These are phyloP conservation scores for Nigrospora osmanthi DNA, from an alignment of 2,329 filamentous ascomycete species.

Conservation along the genomic window DNA sequence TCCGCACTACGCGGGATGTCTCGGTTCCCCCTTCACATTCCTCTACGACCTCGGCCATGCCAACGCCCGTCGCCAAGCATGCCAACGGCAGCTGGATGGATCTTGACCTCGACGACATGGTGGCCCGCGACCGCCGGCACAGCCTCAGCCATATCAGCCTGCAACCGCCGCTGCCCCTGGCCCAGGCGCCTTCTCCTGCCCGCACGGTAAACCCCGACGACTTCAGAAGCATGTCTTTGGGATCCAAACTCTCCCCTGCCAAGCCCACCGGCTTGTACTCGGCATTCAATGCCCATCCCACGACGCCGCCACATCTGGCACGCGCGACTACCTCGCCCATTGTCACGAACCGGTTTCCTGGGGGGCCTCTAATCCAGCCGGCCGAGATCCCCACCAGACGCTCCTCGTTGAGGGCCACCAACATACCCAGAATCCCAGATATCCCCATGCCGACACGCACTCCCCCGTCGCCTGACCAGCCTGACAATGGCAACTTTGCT, in stretches of 20 bases:
- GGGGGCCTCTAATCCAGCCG: too few relatives aligned
- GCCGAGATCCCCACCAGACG: too few relatives aligned
- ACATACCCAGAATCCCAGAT: too few relatives aligned
- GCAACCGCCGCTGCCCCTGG: conserved; percentile 4
- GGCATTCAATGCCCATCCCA: too few relatives aligned
- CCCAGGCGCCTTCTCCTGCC: neutral
- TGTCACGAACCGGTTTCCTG: too few relatives aligned
- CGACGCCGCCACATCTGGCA: too few relatives aligned
- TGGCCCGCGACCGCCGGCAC: conserved; percentile 12
- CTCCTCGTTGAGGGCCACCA: too few relatives aligned
- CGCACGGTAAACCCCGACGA: conserved; percentile 7
- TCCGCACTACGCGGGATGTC: conserved; percentile 21
- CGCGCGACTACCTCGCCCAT: too few relatives aligned
- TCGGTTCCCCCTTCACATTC: conserved; percentile 32
- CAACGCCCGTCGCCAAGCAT: conserved; percentile 10
- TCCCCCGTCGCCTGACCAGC: too few relatives aligned
- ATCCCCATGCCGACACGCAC: too few relatives aligned
- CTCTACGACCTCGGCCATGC: conserved; percentile 26
- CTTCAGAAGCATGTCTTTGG: conserved; percentile 14
- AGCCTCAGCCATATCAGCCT: conserved; percentile 15
- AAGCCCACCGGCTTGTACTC: too few relatives aligned
- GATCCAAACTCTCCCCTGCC: neutral
- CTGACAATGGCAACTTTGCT: neutral
- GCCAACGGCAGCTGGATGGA: conserved; percentile 22
- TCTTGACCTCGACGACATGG: conserved; percentile 12